Base-by-base conservation (phyloP, 2,329 filamentous ascomycete species). In the Blastomyces silverae region DNA sequence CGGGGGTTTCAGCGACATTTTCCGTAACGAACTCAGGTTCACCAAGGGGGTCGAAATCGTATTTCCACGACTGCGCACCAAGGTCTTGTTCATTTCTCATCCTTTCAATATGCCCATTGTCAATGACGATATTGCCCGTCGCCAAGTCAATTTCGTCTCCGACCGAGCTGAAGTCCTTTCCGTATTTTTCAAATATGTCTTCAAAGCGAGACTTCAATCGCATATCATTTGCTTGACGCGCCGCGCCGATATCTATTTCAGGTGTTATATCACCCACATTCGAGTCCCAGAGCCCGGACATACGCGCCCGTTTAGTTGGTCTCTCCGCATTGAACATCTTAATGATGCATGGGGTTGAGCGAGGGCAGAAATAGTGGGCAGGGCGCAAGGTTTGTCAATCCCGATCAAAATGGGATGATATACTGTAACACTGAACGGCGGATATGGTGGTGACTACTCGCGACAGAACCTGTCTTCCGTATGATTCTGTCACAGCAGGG, bases 131-230 rank as follows among this genome's bases (percentile, higher is more conserved):
- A 65, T 90, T 82, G 63, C 91, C 92, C 0, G 90, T 93, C 61
- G 82, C 81, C 64, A 96, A 81, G 75, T 97, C 91, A 71, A 97
- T 92, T 78, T 96, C 92, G 75, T 97, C 93, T 63, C 89, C 92
- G 61, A 93, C 83, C 4, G 87, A 89, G 1, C 87, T 86, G 72
- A 96, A 96, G 74, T 97, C 89, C 68, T 83, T 87, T 63, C 84
- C 87, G 74, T 96, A 97, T 75, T 96, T 97, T 66, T 89, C 85
- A 73, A 96, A 96, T 64, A 97, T 96, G 64, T 85, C 81, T 73
- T 96, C 92, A 74, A 96, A 94, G 5, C 87, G 87, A n/a, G 86
- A 87, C 74, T 94, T 93, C 52, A 96, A 83, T 65, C 86, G 87
- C 67, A 82, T 79, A 67, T 90, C 87, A 65, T 91, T 89, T 64